Conservation (phyloP, 495 filamentous ascomycete genomes). For the Amphirosellinia nigrospora region DNA sequence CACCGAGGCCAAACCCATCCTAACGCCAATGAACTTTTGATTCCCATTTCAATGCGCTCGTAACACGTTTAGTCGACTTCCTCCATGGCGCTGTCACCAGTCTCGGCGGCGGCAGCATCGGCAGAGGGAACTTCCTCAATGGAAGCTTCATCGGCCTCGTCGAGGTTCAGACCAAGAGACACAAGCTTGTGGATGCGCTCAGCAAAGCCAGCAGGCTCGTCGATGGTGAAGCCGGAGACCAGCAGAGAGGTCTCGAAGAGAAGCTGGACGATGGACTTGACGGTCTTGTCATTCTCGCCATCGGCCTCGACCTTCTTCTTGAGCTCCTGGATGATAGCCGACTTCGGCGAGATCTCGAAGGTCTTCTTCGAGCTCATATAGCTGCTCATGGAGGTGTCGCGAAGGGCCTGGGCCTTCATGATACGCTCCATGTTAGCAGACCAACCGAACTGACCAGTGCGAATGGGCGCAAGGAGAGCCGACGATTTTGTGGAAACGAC, state of each 20-base stretch:
- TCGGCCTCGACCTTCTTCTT: slow-evolving; percentile 98
- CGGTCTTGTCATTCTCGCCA: slow-evolving; percentile 95
- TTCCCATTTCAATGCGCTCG: slow-evolving; percentile 34
- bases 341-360: slow-evolving; percentile 99
- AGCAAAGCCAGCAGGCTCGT: slow-evolving; percentile 95
- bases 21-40: slow-evolving; percentile 57
- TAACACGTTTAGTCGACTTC: slow-evolving; percentile 66
- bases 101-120: slow-evolving; percentile 59
- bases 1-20: slow-evolving; percentile 45
- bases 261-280: slow-evolving; percentile 97
- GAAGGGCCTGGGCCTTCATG: slow-evolving; percentile 99
- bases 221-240: slow-evolving; percentile 98
- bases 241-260: slow-evolving; percentile 98
- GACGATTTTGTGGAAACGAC: slow-evolving; percentile 98
- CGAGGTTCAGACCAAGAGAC: slow-evolving; percentile 92
- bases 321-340: slow-evolving; percentile 96
- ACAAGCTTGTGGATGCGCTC: slow-evolving; percentile 99
- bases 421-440: slow-evolving; percentile 99
- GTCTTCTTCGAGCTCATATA: slow-evolving; percentile 99
- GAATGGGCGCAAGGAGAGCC: slow-evolving; percentile 96
- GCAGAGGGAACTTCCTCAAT: slow-evolving; percentile 64
- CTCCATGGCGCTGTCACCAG: slow-evolving; percentile 66
- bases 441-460: slow-evolving; percentile 99
- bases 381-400: slow-evolving; percentile 98
- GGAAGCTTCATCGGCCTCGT: slow-evolving; percentile 80